A percentile compares a stretch with the other conserved stretches of the same genome.
Conservation (phyloP, 2,329 filamentous ascomycete species). For the Metarhizium brunneum region DNA sequence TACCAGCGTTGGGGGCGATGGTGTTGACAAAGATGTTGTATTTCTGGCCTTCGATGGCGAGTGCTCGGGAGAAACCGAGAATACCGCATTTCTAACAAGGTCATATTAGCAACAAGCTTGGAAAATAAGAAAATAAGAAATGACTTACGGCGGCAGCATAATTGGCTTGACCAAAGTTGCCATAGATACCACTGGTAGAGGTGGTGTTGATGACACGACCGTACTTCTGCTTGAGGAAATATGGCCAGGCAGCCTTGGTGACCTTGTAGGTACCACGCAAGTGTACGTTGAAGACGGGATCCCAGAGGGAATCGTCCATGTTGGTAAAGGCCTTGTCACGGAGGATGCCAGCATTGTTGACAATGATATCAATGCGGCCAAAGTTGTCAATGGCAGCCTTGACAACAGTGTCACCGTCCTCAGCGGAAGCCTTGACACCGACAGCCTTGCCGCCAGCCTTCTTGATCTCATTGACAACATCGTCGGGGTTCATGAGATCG, state of each 20-base stretch:
- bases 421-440: constrained; percentile 86
- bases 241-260: constrained; percentile 94
- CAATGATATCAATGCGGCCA: constrained; percentile 85
- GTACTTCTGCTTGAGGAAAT: constrained; percentile 98
- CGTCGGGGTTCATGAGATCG: constrained; percentile 86
- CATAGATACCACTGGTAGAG: constrained; percentile 94
- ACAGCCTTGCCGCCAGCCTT: constrained; percentile 82
- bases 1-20: constrained; percentile 94
- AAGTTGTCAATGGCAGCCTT: constrained; percentile 90
- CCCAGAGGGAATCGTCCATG: constrained; percentile 93
- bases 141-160: constrained; percentile 74
- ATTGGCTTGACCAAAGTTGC: constrained; percentile 98
- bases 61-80: constrained; percentile 85
- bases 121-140: neutral
- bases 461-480: constrained; percentile 86
- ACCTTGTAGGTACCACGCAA: constrained; percentile 92
- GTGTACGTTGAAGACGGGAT: constrained; percentile 86
- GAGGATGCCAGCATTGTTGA: constrained; percentile 98
- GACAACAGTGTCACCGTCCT: constrained; percentile 84
- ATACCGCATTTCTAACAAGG: constrained; percentile 72
- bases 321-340: constrained; percentile 96
- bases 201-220: constrained; percentile 95
- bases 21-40: constrained; percentile 99
- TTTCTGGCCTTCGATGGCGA: constrained; percentile 88
- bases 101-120: constrained; percentile 9